A percentile compares a stretch with the other conserved stretches of the same genome.
phyloP scores from a whole-genome alignment of 2,329 filamentous ascomycete genomes.

The Gnomoniopsis sp. region DNA sequence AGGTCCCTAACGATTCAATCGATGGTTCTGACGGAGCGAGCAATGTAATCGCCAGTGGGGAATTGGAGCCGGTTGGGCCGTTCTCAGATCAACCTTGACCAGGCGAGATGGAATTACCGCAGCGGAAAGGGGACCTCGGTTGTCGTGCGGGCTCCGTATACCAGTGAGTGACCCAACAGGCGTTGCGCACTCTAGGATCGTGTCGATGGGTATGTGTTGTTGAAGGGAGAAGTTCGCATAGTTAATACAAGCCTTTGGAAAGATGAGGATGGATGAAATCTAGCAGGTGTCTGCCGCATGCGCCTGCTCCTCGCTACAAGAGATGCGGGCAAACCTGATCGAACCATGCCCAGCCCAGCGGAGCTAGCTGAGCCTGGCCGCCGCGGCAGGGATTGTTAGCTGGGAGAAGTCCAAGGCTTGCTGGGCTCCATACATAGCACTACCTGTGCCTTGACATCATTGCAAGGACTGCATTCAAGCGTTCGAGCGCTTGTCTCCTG shows the following conservation, averaged over 20 bases:
- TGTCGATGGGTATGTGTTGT: neutral
- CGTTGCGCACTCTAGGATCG: neutral
- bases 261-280: neutral
- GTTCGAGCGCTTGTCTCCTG: neutral
- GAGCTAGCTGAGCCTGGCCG: neutral
- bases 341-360: neutral
- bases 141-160: neutral
- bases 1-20: neutral
- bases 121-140: neutral
- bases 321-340: neutral
- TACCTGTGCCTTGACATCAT: neutral
- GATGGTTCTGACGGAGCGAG: constrained; percentile 3
- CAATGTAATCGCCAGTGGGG: constrained; percentile 12
- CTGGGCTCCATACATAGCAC: neutral
- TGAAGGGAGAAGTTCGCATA: neutral
- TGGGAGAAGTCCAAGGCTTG: neutral
- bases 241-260: neutral
- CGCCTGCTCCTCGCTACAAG: neutral
- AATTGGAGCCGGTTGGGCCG: constrained; percentile 16
- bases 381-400: neutral
- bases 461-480: neutral
- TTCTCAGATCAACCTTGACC: constrained; percentile 5
- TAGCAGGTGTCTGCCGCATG: neutral
- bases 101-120: constrained; percentile 16
- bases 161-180: neutral